Evolutionary conservation across 2,329 filamentous ascomycete species (phyloP), one percentile per base, ranked within the genome.

Genomic region (Polytolypa hystricis): DNA sequence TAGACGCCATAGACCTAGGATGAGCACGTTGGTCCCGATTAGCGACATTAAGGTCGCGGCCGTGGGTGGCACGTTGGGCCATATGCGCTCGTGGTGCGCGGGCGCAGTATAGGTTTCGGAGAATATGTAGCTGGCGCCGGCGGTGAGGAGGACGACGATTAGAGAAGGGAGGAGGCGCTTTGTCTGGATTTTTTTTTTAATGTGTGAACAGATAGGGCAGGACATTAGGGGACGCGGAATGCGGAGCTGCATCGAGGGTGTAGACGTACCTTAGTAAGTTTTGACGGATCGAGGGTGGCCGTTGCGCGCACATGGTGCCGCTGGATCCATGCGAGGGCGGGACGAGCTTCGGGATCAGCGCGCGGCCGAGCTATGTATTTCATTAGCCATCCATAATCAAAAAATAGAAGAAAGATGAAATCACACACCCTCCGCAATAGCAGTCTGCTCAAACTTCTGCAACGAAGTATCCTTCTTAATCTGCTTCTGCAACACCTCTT

Each of bases 1-100:
- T 19, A 64, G 40, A 37, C 66, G 67, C 67, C 72, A 74, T 37
- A 66, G 45, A n/a, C 67, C 26, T 40, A 67, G 72, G n/a, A 73
- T 53, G 7, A 57, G 46, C 12, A 65, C 17, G 42, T 78, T 75
- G 27, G 63, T 37, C n/a, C 56, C 60, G 17, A 75, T 58, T 15
- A 79, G 53, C 2, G 57, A 60, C 32, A 60, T 49, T 8, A 73
- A 55, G 3, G 75, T 73, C 5, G 70, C 68, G 3, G 64, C 62
- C 2, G 71, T 63, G 3, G 69, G 67, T 18, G 68, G 64, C 3
- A 64, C 52, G 37, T 65, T 58, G 0, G 69, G 68, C 52, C 62
- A 71, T 19, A 73, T 42, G 15, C 71, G 65, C 16, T 68, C 64
- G 12, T 61, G 53, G 12, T 53, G 58, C 4, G 61, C 51, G 1